Evolutionary conservation across 2,329 filamentous ascomycete species (phyloP).

Genomic region (Aureobasidium sp.): DNA sequence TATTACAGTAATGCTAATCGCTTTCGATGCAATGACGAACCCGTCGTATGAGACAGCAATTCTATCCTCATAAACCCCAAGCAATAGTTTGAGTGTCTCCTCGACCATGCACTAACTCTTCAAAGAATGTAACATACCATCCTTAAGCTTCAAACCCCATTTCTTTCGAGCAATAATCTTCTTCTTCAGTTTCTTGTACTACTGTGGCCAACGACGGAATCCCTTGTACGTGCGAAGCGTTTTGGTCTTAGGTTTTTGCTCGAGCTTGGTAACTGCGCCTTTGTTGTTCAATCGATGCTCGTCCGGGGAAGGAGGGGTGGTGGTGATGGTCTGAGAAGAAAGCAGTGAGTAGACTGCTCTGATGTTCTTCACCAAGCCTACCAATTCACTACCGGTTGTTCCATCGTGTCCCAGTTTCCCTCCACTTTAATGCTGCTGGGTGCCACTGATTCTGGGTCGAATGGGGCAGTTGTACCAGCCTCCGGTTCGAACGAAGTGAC

Average conservation of each 20-base stretch:
- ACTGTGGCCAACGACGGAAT: background rate
- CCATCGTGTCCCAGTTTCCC: background rate
- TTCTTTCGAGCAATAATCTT: background rate
- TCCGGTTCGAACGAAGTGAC: background rate
- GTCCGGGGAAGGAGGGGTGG: background rate
- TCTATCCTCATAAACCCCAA: background rate
- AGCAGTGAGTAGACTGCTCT: conserved; percentile 9
- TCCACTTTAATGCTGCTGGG: background rate
- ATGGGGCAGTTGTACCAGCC: background rate
- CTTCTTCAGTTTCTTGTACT: background rate
- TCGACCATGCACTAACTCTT: background rate
- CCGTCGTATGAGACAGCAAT: background rate
- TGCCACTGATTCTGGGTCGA: background rate
- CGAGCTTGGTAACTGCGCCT: background rate
- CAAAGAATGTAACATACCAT: background rate
- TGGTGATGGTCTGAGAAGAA: background rate
- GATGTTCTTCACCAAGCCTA: background rate
- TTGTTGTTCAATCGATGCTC: background rate
- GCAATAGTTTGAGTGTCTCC: background rate
- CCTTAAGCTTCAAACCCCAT: background rate
- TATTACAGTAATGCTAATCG: background rate
- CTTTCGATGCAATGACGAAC: background rate
- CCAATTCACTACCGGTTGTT: background rate
- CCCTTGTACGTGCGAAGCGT: background rate
- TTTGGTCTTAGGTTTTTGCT: background rate